Conservation (phyloP, 2,329 filamentous ascomycete species). For the Malbranchea zuffiana region DNA sequence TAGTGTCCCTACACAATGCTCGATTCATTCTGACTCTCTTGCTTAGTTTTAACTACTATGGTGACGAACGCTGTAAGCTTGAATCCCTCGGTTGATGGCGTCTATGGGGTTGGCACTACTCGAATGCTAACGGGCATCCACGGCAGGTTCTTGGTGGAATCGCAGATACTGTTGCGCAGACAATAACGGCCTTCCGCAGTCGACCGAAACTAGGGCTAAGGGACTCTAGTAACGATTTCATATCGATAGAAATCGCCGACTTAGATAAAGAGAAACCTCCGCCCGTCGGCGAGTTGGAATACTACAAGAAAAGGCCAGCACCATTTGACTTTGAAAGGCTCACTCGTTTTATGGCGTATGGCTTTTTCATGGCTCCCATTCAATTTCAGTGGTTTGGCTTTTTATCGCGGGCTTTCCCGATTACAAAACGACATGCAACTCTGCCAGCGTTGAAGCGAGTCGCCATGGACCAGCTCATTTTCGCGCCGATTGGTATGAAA, state of each 20-base stretch:
- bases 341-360: constrained; percentile 92
- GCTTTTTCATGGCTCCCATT: constrained; percentile 87
- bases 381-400: constrained; percentile 96
- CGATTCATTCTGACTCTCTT: constrained; percentile 6
- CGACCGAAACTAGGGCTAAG: constrained; percentile 54
- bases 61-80: constrained; percentile 77
- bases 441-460: constrained; percentile 79
- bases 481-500: constrained; percentile 69
- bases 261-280: constrained; percentile 68
- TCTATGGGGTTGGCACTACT: background rate
- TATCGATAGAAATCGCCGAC: constrained; percentile 82
- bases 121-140: constrained; percentile 2
- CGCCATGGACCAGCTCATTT: constrained; percentile 82
- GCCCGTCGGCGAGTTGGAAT: constrained; percentile 54
- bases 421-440: constrained; percentile 64
- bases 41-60: constrained; percentile 87
- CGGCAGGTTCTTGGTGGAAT: constrained; percentile 71
- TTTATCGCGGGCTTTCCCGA: constrained; percentile 68
- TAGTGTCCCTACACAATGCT: background rate
- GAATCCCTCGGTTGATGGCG: background rate
- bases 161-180: constrained; percentile 91
- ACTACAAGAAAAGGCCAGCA: constrained; percentile 53
- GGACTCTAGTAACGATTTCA: constrained; percentile 50
- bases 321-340: constrained; percentile 93
- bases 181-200: constrained; percentile 62